Base-by-base conservation (phyloP, 2,329 filamentous ascomycete species). In the Phyllosticta ampelicida region DNA sequence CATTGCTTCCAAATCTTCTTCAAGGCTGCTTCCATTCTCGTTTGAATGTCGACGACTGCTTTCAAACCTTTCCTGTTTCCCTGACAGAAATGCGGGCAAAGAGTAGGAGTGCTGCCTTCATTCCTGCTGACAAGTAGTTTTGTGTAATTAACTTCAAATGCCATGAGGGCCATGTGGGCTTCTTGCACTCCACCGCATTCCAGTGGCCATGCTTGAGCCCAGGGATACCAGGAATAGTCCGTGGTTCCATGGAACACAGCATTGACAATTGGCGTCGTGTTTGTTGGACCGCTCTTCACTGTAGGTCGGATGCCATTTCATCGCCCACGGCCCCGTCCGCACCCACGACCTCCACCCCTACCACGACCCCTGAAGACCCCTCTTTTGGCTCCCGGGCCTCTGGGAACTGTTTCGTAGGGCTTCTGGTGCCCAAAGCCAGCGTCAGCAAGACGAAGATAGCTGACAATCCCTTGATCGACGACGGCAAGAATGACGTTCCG, bases 401-500 rank as follows among this genome's bases (percentile, higher is more conserved):
- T 65, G 84, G 55, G 55, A 16, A 16, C 20, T 23, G 30, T 58
- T n/a, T 58, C 55, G 23, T 58, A 90, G 44, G 96, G 67, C 70
- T 75, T 83, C 71, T 95, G 90, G 62, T 68, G 65, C 1, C 70
- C 86, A 72, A 96, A 96, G 0, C 85, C 86, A 10, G 84, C 85
- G 75, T 97, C 90, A 1, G 82, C 84, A 60, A 96, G 79, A 21
- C 88, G 78, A 66, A 96, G 77, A 69, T 92, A 97, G 70, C 92
- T 97, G 51, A 91, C 86, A 20, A 97, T 80, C 0, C 94, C 94
- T 62, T 90, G 82, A 69, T 97, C 94, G 30, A 96, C 90, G 1
- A 97, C 82, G 0, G 91, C 94, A 21, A 99, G 70, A 30, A 96
- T 77, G 29, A 94, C 87, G 71, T 89, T 94, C 63, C 89, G 82